Evolutionary conservation across 768 basidiomycete genomes (phyloP).

Genomic region (Hemileccinum impolitum): DNA sequence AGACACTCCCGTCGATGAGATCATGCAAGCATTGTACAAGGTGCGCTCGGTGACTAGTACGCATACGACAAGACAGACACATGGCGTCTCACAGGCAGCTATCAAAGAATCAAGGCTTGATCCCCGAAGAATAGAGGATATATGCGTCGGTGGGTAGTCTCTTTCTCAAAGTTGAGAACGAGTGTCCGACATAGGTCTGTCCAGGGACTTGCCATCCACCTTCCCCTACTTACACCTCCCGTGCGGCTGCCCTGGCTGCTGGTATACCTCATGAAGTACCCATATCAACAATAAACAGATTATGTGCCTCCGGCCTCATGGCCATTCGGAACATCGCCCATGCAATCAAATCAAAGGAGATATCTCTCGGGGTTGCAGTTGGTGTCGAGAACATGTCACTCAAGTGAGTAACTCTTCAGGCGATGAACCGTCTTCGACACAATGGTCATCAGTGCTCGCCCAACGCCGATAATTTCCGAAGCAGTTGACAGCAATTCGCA

Average conservation of each 20-base stretch:
- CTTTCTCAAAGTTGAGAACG: neutral
- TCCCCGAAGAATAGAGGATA: conserved; percentile 73
- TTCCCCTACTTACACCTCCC: conserved; percentile 76
- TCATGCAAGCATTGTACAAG: conserved; percentile 79
- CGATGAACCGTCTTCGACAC: neutral
- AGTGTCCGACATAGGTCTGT: neutral
- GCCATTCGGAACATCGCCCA: conserved; percentile 90
- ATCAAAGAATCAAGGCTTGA: conserved; percentile 64
- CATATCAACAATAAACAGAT: conserved; percentile 87
- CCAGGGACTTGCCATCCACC: conserved; percentile 81
- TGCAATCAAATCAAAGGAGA: conserved; percentile 78
- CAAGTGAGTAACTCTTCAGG: conserved; percentile 45
- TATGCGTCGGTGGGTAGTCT: conserved; percentile 65
- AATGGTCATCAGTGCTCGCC: conserved; percentile 52
- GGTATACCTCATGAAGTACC: conserved; percentile 86
- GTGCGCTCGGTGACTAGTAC: conserved; percentile 34
- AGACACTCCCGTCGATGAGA: conserved; percentile 82
- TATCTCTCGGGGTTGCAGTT: conserved; percentile 80
- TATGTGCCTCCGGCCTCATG: conserved; percentile 94
- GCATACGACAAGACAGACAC: neutral
- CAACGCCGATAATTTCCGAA: conserved; percentile 65
- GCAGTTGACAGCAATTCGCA: conserved; percentile 54
- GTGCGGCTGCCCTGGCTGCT: conserved; percentile 84
- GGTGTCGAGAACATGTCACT: conserved; percentile 82
- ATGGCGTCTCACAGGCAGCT: conserved; percentile 47